These are phyloP conservation scores for Saccharomycopsis fibuligera DNA, from an alignment of 805 yeast genomes.

Conservation along the genomic window DNA sequence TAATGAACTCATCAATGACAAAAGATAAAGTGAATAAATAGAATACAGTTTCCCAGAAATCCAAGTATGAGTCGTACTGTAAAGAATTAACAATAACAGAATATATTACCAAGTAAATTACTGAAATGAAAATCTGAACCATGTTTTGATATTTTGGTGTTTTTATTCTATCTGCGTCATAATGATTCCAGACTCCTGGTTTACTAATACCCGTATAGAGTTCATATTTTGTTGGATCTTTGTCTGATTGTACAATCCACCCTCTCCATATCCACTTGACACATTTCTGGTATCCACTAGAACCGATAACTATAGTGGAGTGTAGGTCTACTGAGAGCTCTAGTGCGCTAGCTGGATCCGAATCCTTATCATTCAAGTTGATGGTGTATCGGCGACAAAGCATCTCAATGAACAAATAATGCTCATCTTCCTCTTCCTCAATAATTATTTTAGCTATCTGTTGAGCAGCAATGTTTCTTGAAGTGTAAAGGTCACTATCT, in stretches of 20 bases:
- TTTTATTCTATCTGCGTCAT: conserved; percentile 75
- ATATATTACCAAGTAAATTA: conserved; percentile 55
- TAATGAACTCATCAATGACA: conserved; percentile 59
- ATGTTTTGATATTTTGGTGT: conserved; percentile 79
- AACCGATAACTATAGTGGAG: conserved; percentile 66
- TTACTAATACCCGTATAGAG: conserved; percentile 56
- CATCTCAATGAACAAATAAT: conserved; percentile 65
- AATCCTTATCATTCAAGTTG: conserved; percentile 53
- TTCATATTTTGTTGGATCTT: conserved; percentile 63
- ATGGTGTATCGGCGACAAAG: conserved; percentile 70
- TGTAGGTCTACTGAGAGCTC: conserved; percentile 87
- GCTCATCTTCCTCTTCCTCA: conserved; percentile 50
- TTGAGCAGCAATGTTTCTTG: conserved; percentile 68
- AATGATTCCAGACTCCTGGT: conserved; percentile 51
- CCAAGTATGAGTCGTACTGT: conserved; percentile 27
- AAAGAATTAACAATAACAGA: conserved; percentile 40
- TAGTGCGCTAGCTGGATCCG: conserved; percentile 64
- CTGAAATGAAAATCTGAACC: conserved; percentile 60
- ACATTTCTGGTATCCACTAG: conserved; percentile 81
- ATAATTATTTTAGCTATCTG: conserved; percentile 63
- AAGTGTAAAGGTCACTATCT: conserved; percentile 55
- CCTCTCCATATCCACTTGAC: conserved; percentile 91
- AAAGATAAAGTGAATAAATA: conserved; percentile 64
- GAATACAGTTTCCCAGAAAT: conserved; percentile 48
- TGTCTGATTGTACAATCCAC: conserved; percentile 74